Base-by-base conservation (phyloP, 2,329 filamentous ascomycete species). In the Apiospora sp. region DNA sequence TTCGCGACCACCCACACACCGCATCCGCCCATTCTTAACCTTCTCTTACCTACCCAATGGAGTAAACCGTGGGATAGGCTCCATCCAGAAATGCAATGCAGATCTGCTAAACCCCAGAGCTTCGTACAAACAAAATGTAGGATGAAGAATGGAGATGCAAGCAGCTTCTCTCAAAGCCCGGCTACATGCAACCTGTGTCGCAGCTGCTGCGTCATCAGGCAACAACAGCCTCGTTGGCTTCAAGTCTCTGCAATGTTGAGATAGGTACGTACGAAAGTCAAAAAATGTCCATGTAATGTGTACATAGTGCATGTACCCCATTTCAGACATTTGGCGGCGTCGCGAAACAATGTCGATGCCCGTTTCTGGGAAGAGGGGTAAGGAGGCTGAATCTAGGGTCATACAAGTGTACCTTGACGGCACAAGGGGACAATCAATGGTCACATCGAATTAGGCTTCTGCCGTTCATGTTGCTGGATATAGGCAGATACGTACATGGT, bases 1-100 rank as follows among this genome's bases (percentile, higher is more conserved):
- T 16, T 10, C 14, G 13, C 51, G 24, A 27, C 51, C 51, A 30
- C 51, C 27, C 24, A 24, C 54, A 61, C 54, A 61, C 54, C 54
- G 30, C 58, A 64, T 64, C 19, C 58, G 34, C 34, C 58, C 58
- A 41, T 41, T 64, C 58, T 41, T 41, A 64, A 41, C 19, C 19
- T 41, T 64, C 34, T n/a, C 19, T 34, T 64, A 41, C 58, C 58
- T 64, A 64, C 58, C 58, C 58, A 24, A 64, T 64, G n/a, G 34
- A 64, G 58, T 41, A 64, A n/a, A 41, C 58, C 58, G 34, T 24
- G 58, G 58, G 58, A 41, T 64, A n/a, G 58, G 58, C 58, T n/a
- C 54, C 16, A 34, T 61, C 54, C 54, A 61, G 30, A 61, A 61
- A n/a, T 37, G 54, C 30, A 61, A 16, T 61, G 54, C 30, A 61